phyloP scores from a whole-genome alignment of 208 protist genomes.

The Angomonas ambiguus region DNA sequence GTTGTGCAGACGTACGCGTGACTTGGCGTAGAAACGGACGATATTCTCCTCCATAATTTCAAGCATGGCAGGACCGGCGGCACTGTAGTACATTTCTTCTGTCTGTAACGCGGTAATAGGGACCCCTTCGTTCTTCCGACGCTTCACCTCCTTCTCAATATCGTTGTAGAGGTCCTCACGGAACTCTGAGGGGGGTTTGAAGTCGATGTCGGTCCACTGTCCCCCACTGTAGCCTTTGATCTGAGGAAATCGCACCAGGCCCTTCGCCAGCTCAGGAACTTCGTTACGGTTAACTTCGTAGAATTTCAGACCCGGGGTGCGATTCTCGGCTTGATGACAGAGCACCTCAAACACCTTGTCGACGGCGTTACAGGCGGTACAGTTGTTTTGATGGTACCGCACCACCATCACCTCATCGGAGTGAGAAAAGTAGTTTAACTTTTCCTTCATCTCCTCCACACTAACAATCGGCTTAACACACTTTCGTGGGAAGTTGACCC shows the following conservation, averaged over 20 bases:
- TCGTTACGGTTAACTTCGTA: conserved; percentile 74
- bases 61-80: conserved; percentile 66
- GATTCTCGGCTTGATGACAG: conserved; percentile 57
- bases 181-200: conserved; percentile 70
- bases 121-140: conserved; percentile 34
- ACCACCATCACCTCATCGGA: conserved; percentile 81
- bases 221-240: conserved; percentile 79
- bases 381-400: conserved; percentile 75
- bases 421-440: conserved; percentile 71
- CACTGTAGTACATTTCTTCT: conserved; percentile 87
- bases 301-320: conserved; percentile 55
- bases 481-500: conserved; percentile 61
- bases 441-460: conserved; percentile 66
- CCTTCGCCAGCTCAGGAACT: conserved; percentile 52
- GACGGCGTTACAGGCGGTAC: conserved; percentile 81
- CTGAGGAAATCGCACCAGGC: conserved; percentile 79
- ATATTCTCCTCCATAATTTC: conserved; percentile 74
- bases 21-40: conserved; percentile 57
- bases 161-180: conserved; percentile 66
- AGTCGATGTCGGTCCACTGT: conserved; percentile 81
- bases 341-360: conserved; percentile 77
- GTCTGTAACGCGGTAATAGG: conserved; percentile 77
- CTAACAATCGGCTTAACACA: conserved; percentile 61
- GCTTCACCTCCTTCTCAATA: conserved; percentile 55
- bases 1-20: conserved; percentile 79